A percentile compares a stretch with the other conserved stretches of the same genome.
Conservation (phyloP, 2,329 filamentous ascomycete species). For the Teratosphaeria nubilosa region DNA sequence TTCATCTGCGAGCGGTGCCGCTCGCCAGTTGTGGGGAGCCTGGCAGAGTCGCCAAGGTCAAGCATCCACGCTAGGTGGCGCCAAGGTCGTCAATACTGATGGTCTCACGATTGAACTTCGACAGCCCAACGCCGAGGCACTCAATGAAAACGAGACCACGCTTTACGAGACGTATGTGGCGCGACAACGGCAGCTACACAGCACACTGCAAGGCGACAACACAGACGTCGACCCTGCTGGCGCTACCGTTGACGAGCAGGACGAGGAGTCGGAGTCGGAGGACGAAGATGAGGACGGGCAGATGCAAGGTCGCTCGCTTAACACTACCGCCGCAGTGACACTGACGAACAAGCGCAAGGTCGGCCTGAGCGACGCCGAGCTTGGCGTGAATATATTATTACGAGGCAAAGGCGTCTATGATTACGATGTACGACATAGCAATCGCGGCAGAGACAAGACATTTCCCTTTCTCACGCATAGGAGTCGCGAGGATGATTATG, state of each 20-base stretch:
- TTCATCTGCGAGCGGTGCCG: constrained; percentile 41
- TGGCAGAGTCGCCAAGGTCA: constrained; percentile 26
- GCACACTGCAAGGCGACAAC: constrained; percentile 62
- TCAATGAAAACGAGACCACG: constrained; percentile 64
- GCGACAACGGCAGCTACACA: constrained; percentile 76
- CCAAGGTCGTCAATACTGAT: constrained; percentile 40
- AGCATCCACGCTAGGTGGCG: constrained; percentile 27
- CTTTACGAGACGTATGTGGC: constrained; percentile 89
- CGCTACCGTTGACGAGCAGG: constrained; percentile 56
- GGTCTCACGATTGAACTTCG: constrained; percentile 41
- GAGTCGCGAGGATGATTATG: constrained; percentile 79
- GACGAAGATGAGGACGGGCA: constrained; percentile 86
- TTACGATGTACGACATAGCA: constrained; percentile 71
- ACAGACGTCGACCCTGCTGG: constrained; percentile 57
- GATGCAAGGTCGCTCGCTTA: constrained; percentile 84
- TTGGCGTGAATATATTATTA: constrained; percentile 83
- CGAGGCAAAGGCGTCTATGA: constrained; percentile 80
- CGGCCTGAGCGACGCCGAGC: constrained; percentile 71
- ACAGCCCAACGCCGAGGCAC: constrained; percentile 47
- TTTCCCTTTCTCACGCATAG: constrained; percentile 78
- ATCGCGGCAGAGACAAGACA: constrained; percentile 84
- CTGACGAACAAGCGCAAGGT: constrained; percentile 67
- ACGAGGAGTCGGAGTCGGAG: constrained; percentile 73
- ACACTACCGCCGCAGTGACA: constrained; percentile 73
- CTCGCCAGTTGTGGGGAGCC: constrained; percentile 62